Conservation (phyloP, 495 filamentous ascomycete genomes). For the Tetracladium marchalianum region DNA sequence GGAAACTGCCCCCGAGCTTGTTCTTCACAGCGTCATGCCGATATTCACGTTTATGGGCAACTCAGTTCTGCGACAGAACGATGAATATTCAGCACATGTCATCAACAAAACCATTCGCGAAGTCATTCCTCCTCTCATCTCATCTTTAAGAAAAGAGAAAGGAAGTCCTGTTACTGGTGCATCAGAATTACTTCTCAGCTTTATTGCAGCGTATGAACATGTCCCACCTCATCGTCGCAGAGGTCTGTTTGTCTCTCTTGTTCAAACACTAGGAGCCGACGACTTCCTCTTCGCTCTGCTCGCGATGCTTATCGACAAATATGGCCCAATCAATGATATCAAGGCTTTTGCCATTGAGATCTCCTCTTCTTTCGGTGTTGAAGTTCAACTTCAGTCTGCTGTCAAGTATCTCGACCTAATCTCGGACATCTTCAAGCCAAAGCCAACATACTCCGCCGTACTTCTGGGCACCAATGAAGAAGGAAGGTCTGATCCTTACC, state of each 20-base stretch:
- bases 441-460: slow-evolving; percentile 53
- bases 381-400: slow-evolving; percentile 58
- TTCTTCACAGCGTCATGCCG: slow-evolving; percentile 95
- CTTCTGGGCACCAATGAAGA: slow-evolving; percentile 59
- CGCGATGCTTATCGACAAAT: slow-evolving; percentile 62
- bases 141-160: slow-evolving; percentile 70
- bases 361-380: slow-evolving; percentile 44
- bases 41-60: slow-evolving; percentile 97
- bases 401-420: slow-evolving; percentile 64
- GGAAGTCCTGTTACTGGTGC: slow-evolving; percentile 67
- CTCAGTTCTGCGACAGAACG: slow-evolving; percentile 76
- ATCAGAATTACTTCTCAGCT: slow-evolving; percentile 80
- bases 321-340: slow-evolving; percentile 41
- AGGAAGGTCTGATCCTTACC: slow-evolving; percentile 43
- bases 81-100: slow-evolving; percentile 92
- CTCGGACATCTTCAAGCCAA: slow-evolving; percentile 60
- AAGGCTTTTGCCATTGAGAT: slow-evolving; percentile 44
- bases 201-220: slow-evolving; percentile 89
- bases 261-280: slow-evolving; percentile 69
- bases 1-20: slow-evolving; percentile 74
- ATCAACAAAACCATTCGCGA: slow-evolving; percentile 82
- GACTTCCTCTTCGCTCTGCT: slow-evolving; percentile 71
- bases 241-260: slow-evolving; percentile 68
- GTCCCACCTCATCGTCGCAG: slow-evolving; percentile 77
- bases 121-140: slow-evolving; percentile 83